Evolutionary conservation across 805 yeast species (phyloP), one percentile per base, ranked within the genome.

Genomic region (Kluyveromyces nonfermentans): DNA sequence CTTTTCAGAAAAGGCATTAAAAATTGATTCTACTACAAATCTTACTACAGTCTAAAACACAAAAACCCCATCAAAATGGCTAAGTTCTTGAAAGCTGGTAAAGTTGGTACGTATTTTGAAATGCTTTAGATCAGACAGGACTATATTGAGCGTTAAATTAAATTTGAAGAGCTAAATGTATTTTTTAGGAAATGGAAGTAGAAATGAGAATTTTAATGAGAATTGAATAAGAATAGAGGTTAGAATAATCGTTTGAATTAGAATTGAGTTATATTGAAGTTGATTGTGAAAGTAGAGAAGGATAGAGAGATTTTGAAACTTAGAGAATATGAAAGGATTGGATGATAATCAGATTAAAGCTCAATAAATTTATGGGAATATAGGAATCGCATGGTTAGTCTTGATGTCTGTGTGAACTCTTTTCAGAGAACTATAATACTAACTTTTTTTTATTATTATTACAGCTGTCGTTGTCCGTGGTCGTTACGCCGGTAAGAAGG

Each of bases 401-500:
- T 9, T 22, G 9, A 22, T 22, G 9, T 6, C 12, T 4, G 30
- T 25, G 14, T 25, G 9, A 14, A 25, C 30, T 25, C 14, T 6
- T 10, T 25, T 14, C 39, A 16, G n/a, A 9, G 39, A 18, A 36
- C 15, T 4, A 21, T 36, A 28, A 41, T 58, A 59, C 63, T 59
- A 59, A 59, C 63, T 50, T 44, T 45, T 48, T 46, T 12, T 42
- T 46, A 40, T 25, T 46, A n/a, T 42, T 46, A 40, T 25, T 18
- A 40, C 69, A 85, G 95, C 97, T 78, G 89, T 93, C 77, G 89
- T 93, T 73, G 95, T 89, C 74, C 90, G 97, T 75, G 98, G 98
- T 70, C 93, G 98, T 80, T 90, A 80, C 86, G 98, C 98, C 72
- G 98, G 98, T 80, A 90, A 89, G 85, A 93, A 93, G 85, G 98